These are phyloP conservation scores for Zymoseptoria ardabiliae DNA, from an alignment of 2,329 filamentous ascomycete species.

Conservation along the genomic window DNA sequence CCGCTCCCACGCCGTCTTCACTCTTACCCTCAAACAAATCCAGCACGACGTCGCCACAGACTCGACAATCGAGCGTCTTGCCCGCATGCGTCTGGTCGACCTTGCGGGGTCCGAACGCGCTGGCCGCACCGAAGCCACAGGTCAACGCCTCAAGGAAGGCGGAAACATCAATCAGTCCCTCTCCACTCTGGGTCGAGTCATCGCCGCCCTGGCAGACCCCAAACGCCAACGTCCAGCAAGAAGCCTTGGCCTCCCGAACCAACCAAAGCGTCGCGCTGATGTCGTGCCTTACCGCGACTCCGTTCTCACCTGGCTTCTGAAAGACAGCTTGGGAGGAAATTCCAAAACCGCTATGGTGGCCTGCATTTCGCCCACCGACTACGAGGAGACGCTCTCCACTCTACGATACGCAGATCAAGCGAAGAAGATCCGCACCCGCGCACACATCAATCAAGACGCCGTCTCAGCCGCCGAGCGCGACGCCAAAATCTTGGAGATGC, in stretches of 20 bases:
- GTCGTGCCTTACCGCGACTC: constrained; percentile 92
- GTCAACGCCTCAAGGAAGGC: constrained; percentile 81
- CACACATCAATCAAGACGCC: constrained; percentile 91
- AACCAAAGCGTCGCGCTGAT: constrained; percentile 40
- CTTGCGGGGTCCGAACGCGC: constrained; percentile 90
- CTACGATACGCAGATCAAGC: constrained; percentile 96
- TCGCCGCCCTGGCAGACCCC: constrained; percentile 74
- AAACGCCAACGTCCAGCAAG: constrained; percentile 41
- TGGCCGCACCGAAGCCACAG: constrained; percentile 91
- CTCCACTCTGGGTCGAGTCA: constrained; percentile 89
- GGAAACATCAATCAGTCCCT: constrained; percentile 99
- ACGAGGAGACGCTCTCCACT: constrained; percentile 93
- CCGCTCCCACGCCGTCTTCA: constrained; percentile 94
- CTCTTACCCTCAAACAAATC: constrained; percentile 95
- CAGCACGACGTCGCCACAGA: constrained; percentile 97
- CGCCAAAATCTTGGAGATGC: constrained; percentile 89
- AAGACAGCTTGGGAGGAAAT: constrained; percentile 92
- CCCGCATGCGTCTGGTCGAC: constrained; percentile 89
- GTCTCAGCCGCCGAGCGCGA: constrained; percentile 89
- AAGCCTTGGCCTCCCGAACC: constrained; percentile 42
- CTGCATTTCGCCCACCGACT: constrained; percentile 90
- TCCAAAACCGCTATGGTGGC: constrained; percentile 99
- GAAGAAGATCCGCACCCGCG: constrained; percentile 90
- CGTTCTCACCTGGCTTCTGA: constrained; percentile 75
- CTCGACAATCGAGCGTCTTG: constrained; percentile 90